These are phyloP conservation scores for Annulohypoxylon maeteangense DNA, from an alignment of 495 filamentous ascomycete genomes.

Conservation along the genomic window DNA sequence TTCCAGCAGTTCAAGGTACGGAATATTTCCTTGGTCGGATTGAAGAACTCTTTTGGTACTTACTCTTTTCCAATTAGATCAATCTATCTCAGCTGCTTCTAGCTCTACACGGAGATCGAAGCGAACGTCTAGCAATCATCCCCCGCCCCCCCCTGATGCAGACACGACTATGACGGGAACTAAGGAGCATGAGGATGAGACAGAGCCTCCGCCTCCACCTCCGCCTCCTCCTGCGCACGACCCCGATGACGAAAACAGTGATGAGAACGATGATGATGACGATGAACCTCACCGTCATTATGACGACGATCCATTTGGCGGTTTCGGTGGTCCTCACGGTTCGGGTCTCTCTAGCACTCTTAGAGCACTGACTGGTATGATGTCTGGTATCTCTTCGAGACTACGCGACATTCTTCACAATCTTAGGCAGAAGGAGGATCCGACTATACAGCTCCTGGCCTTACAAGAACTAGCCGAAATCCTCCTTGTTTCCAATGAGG, in stretches of 20 bases:
- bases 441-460: slow-evolving; percentile 89
- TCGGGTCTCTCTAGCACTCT: slow-evolving; percentile 81
- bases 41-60: slow-evolving; percentile 21
- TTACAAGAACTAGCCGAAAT: slow-evolving; percentile 94
- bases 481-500: slow-evolving; percentile 92
- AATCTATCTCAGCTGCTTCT: slow-evolving; percentile 48
- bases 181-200: slow-evolving; percentile 71
- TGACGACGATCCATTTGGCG: slow-evolving; percentile 82
- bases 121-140: slow-evolving; percentile 61
- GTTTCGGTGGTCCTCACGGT: slow-evolving; percentile 72
- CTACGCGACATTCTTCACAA: slow-evolving; percentile 86
- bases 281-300: slow-evolving; percentile 60
- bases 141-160: slow-evolving; percentile 57
- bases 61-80: slow-evolving; percentile 23
- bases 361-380: slow-evolving; percentile 88
- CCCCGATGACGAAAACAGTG: slow-evolving; percentile 58
- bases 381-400: slow-evolving; percentile 81
- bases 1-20: slow-evolving; percentile 50
- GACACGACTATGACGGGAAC: slow-evolving; percentile 66
- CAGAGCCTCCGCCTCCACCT: slow-evolving; percentile 51
- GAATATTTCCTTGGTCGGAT: slow-evolving; percentile 31
- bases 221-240: slow-evolving; percentile 58
- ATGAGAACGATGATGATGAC: slow-evolving; percentile 62
- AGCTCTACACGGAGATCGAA: slow-evolving; percentile 63
- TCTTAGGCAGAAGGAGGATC: slow-evolving; percentile 86